phyloP scores from a whole-genome alignment of 768 basidiomycete genomes.

The Macrolepiota dolichaula region DNA sequence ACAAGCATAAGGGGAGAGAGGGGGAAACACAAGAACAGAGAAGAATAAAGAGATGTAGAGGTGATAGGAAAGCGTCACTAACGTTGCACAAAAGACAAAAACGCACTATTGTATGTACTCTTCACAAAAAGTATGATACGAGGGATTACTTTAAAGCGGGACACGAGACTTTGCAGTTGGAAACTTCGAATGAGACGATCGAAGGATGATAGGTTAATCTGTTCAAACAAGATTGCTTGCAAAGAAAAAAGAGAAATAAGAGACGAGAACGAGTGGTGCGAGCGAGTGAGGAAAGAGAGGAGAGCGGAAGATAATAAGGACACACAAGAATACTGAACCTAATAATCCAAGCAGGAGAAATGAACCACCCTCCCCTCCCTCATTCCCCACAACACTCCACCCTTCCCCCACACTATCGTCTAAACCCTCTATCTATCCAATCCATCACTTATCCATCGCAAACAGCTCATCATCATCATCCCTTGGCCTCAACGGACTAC shows the following conservation, averaged over 20 bases:
- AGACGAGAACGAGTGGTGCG: background rate
- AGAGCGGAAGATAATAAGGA: background rate
- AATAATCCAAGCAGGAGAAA: constrained; percentile 8
- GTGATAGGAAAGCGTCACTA: background rate
- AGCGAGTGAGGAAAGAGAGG: background rate
- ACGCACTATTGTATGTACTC: background rate
- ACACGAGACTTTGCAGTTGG: background rate
- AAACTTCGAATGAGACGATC: background rate
- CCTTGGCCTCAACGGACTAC: constrained; percentile 48
- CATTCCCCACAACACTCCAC: background rate
- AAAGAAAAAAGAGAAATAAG: background rate
- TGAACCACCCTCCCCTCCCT: background rate
- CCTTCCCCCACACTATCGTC: background rate
- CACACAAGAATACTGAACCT: background rate
- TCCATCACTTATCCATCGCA: constrained; percentile 49
- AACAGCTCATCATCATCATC: constrained; percentile 70
- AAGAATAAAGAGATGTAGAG: background rate
- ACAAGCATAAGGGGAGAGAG: background rate
- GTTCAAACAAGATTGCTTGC: constrained; percentile 14
- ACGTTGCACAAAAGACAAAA: background rate
- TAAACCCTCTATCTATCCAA: background rate
- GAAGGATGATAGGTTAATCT: constrained; percentile 4
- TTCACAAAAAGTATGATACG: background rate
- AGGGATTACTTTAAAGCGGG: background rate
- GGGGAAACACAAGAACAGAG: background rate